phyloP scores from a whole-genome alignment of 768 basidiomycete genomes.

The Trichaptum fuscoviolaceum region DNA sequence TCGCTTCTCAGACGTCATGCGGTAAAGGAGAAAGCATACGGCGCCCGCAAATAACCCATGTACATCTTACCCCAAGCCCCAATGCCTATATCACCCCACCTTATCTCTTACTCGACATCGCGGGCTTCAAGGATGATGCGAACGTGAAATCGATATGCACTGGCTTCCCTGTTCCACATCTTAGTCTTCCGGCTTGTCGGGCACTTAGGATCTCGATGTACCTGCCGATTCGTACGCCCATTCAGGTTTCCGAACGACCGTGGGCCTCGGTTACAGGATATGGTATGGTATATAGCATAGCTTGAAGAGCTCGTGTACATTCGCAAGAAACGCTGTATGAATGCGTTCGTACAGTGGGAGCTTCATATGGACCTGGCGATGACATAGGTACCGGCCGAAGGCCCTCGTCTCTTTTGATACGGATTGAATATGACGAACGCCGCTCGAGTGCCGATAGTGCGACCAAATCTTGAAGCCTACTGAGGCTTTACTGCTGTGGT shows the following conservation, averaged over 20 bases:
- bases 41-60: background rate
- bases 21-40: background rate
- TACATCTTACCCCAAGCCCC: background rate
- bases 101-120: background rate
- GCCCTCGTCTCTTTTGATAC: background rate
- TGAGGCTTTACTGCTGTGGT: background rate
- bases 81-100: background rate
- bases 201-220: no score
- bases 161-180: background rate
- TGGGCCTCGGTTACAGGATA: background rate
- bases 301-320: background rate
- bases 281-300: background rate
- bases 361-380: background rate
- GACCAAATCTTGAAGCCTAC: background rate
- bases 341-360: background rate
- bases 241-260: background rate
- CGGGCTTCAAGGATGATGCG: background rate
- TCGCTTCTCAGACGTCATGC: background rate
- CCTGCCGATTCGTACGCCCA: background rate
- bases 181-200: no score
- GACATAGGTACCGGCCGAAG: background rate
- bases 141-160: background rate
- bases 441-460: background rate
- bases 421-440: background rate
- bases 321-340: background rate